A percentile compares a stretch with the other conserved stretches of the same genome.
Evolutionary conservation across 306 rosid species (phyloP).

Genomic region (Luffa acutangula): DNA sequence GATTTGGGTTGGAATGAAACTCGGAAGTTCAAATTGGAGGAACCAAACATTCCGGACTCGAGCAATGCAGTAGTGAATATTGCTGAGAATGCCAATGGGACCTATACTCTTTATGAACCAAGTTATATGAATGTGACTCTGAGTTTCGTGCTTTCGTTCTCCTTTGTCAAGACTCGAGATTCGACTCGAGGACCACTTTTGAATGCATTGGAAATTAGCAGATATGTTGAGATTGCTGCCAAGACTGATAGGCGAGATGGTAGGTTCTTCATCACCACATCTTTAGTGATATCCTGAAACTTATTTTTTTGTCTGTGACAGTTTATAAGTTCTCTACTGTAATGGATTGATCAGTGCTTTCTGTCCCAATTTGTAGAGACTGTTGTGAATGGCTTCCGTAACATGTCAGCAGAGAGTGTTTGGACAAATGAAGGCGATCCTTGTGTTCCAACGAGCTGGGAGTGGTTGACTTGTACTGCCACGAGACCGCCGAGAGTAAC

Average conservation of each 20-base stretch:
- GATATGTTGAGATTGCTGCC: slow-evolving; percentile 41
- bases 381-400: slow-evolving; percentile 35
- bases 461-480: slow-evolving; percentile 68
- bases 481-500: slow-evolving; percentile 49
- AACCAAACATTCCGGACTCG: slow-evolving; percentile 55
- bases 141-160: slow-evolving; percentile 73
- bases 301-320: neutral
- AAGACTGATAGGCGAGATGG: slow-evolving; percentile 67
- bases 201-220: slow-evolving; percentile 84
- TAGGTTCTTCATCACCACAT: slow-evolving; percentile 26
- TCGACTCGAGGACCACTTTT: slow-evolving; percentile 76
- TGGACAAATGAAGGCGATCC: slow-evolving; percentile 74
- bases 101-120: slow-evolving; percentile 87
- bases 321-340: neutral
- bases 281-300: neutral
- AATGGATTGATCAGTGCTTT: slow-evolving; percentile 21
- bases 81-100: slow-evolving; percentile 92
- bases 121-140: slow-evolving; percentile 89
- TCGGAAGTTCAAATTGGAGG: slow-evolving; percentile 62
- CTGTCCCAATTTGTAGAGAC: slow-evolving; percentile 34
- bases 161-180: slow-evolving; percentile 62
- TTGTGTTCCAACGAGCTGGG: slow-evolving; percentile 86
- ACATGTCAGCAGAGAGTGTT: slow-evolving; percentile 34
- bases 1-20: slow-evolving; percentile 56
- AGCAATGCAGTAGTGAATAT: slow-evolving; percentile 84